Conservation (phyloP, 768 basidiomycete genomes). For the Pleurotus cornucopiae region DNA sequence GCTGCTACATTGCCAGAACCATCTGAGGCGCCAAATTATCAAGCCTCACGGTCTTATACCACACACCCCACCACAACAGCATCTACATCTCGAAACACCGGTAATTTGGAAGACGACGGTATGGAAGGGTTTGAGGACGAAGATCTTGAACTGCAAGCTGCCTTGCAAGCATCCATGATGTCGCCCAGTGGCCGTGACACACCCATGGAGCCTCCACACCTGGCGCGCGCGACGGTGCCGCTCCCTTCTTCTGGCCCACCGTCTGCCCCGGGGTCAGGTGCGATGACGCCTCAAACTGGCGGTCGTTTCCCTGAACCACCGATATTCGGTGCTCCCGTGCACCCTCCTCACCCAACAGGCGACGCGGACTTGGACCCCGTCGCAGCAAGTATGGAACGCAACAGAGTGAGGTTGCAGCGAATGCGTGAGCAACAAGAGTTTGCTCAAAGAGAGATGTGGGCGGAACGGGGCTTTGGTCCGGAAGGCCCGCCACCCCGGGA, state of each 20-base stretch:
- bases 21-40: slow-evolving; percentile 11
- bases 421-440: slow-evolving; percentile 65
- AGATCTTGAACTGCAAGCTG: slow-evolving; percentile 84
- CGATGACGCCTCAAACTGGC: slow-evolving; percentile 11
- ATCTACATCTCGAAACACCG: background rate
- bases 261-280: slow-evolving; percentile 13
- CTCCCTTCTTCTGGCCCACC: slow-evolving; percentile 15
- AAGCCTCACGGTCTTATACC: background rate
- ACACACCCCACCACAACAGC: slow-evolving; percentile 1
- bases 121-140: slow-evolving; percentile 66
- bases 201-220: slow-evolving; percentile 21
- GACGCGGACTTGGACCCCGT: slow-evolving; percentile 46
- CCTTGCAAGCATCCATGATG: slow-evolving; percentile 76
- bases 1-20: slow-evolving; percentile 61
- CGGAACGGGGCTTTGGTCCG: slow-evolving; percentile 25
- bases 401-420: slow-evolving; percentile 52
- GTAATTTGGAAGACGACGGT: background rate
- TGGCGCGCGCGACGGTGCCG: slow-evolving; percentile 22
- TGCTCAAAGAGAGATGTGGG: slow-evolving; percentile 59
- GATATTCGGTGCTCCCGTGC: slow-evolving; percentile 4
- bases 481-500: slow-evolving; percentile 27
- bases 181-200: slow-evolving; percentile 7
- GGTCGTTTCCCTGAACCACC: slow-evolving; percentile 4
- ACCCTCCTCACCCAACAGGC: slow-evolving; percentile 1
- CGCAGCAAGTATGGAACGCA: slow-evolving; percentile 64